A percentile compares a stretch with the other conserved stretches of the same genome.
phyloP scores from a whole-genome alignment of 176 grass and related monocot genomes.

The Hyparrhenia diplandra region DNA sequence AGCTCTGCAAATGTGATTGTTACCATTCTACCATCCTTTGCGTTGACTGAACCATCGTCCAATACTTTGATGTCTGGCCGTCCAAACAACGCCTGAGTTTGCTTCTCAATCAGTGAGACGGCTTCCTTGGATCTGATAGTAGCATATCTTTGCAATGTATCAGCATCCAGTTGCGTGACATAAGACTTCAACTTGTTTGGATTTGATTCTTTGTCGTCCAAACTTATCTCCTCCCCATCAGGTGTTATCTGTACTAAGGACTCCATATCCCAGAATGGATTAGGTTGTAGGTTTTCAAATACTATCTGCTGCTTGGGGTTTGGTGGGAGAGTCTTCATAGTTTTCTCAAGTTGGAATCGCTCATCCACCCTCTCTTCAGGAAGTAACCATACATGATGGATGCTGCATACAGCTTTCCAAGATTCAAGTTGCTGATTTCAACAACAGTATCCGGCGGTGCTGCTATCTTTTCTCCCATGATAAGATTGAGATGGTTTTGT shows the following conservation, averaged over 20 bases:
- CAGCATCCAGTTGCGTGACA: constrained; percentile 68
- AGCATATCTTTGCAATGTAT: constrained; percentile 77
- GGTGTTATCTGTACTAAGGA: constrained; percentile 76
- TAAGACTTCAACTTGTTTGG: constrained; percentile 73
- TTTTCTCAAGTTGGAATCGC: constrained; percentile 89
- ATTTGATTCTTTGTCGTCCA: constrained; percentile 49
- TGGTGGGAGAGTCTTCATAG: constrained; percentile 72
- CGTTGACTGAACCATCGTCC: constrained; percentile 70
- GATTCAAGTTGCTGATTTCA: constrained; percentile 93
- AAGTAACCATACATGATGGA: constrained; percentile 99
- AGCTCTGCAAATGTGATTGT: constrained; percentile 74
- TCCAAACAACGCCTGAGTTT: constrained; percentile 93
- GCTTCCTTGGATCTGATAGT: constrained; percentile 91
- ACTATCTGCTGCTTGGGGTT: constrained; percentile 55
- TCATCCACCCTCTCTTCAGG: constrained; percentile 94
- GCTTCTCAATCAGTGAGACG: constrained; percentile 86
- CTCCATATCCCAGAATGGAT: constrained; percentile 91
- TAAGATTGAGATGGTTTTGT: constrained; percentile 74
- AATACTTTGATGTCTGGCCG: constrained; percentile 76
- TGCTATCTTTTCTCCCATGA: constrained; percentile 75
- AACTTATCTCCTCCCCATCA: constrained; percentile 45
- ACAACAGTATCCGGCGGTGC: constrained; percentile 57
- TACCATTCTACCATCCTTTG: constrained; percentile 69
- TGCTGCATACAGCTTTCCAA: constrained; percentile 96
- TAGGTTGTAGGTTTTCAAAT: constrained; percentile 67